A percentile compares a stretch with the other conserved stretches of the same genome.
Evolutionary conservation across 192 early-diverging fungal species (phyloP).

Genomic region (Coemansia sp.): DNA sequence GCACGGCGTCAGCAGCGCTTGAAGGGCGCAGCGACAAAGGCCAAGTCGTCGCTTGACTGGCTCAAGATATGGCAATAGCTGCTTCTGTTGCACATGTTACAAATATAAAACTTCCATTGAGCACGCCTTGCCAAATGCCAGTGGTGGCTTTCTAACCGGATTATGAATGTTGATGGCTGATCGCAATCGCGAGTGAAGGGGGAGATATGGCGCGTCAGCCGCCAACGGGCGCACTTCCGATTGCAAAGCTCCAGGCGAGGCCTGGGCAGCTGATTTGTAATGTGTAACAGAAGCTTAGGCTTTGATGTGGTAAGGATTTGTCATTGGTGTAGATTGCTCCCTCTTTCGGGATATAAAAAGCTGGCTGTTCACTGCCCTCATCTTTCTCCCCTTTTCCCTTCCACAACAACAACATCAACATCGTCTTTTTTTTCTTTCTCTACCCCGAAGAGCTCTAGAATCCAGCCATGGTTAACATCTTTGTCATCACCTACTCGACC

Average conservation of each 20-base stretch:
- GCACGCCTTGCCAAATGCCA: neutral
- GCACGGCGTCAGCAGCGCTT: conserved; percentile 7
- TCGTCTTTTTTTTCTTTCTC: neutral
- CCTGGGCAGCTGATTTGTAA: neutral
- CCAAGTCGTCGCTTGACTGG: conserved; percentile 54
- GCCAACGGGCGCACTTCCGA: neutral
- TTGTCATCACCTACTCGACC: conserved; percentile 68
- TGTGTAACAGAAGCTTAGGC: neutral
- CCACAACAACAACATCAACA: neutral
- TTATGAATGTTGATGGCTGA: neutral
- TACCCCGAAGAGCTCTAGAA: neutral
- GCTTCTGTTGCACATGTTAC: no score
- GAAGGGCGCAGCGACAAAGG: conserved; percentile 25
- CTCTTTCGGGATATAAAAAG: neutral
- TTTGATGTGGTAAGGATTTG: neutral
- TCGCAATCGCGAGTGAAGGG: neutral
- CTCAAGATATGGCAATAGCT: conserved; percentile 46
- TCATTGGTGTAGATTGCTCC: neutral
- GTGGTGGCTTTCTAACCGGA: neutral
- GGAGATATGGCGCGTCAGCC: neutral
- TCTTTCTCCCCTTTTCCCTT: neutral
- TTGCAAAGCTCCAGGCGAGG: neutral
- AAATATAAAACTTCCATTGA: neutral
- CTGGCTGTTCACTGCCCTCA: neutral
- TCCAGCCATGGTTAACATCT: conserved; percentile 50